Percentiles rank a stretch among this genome's conserved stretches.
These are phyloP conservation scores for Coccomyxa subellipsoidea DNA, from an alignment of 163 green algal genomes.

Conservation along the genomic window DNA sequence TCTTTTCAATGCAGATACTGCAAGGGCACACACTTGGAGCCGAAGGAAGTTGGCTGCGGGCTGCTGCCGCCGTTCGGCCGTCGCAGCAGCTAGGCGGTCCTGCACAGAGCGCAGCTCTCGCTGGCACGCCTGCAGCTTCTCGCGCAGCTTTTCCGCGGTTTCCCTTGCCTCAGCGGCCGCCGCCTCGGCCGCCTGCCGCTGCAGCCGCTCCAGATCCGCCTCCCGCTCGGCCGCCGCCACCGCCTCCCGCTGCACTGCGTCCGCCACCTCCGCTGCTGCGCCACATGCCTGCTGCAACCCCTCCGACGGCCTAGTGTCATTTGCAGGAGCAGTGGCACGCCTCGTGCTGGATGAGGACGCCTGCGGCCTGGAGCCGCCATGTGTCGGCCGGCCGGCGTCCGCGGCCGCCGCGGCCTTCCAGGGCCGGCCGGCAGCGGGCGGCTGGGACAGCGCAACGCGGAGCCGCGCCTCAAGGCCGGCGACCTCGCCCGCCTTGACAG, in stretches of 20 bases:
- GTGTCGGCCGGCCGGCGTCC: background rate
- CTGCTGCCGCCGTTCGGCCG: conserved; percentile 14
- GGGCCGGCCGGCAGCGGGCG: background rate
- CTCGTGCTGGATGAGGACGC: background rate
- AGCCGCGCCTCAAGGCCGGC: conserved; percentile 34
- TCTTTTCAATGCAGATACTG: no score
- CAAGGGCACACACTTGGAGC: background rate
- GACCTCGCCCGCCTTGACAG: conserved; percentile 30
- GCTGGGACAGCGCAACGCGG: conserved; percentile 13
- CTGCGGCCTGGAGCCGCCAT: background rate
- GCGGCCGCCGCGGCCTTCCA: background rate
- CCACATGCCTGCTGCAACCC: background rate
- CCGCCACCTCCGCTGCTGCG: conserved; percentile 10
- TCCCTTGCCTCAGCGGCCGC: background rate
- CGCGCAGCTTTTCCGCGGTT: conserved; percentile 1
- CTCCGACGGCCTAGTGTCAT: background rate
- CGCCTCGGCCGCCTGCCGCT: conserved; percentile 15
- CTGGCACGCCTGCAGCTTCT: conserved; percentile 5
- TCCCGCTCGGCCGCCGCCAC: conserved; percentile 26
- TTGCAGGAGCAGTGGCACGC: background rate
- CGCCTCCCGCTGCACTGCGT: background rate
- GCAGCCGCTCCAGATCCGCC: conserved; percentile 28
- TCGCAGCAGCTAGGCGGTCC: background rate
- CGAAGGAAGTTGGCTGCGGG: background rate
- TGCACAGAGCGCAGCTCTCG: background rate